Base-by-base conservation (phyloP, 2,329 filamentous ascomycete species). In the Lachnellula hyalina region DNA sequence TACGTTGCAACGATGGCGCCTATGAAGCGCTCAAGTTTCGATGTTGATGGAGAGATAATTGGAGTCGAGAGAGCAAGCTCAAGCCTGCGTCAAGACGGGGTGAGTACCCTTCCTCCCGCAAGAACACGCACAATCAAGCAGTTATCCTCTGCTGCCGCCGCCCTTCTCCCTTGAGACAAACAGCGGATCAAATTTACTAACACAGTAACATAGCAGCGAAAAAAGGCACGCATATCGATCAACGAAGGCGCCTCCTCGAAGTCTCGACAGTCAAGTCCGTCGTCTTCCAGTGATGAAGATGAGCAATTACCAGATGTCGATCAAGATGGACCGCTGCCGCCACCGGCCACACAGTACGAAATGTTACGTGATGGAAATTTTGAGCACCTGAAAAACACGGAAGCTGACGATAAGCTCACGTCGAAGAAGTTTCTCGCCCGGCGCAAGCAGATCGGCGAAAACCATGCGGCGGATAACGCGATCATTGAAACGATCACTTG, bases 401-500 rank as follows among this genome's bases (percentile, higher is more conserved):
- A 82, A 12, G 70, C 74, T 60, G 84, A 86, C 62, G 85, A 89
- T 64, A 71, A 81, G 51, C 76, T 78, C 49, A 85, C 85, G 28
- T 88, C 84, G 9, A 84, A 89, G 66, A 79, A 80, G 28, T 74
- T 89, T 23, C 49, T 69, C 52, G 67, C 77, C 75, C 65, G 70
- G 69, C 52, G 71, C 75, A 45, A 65, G 71, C 73, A 71, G 38
- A 72, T 81, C 51, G 81, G 82, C 12, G 79, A 88, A 21, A 96
- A 96, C 63, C 78, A 83, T 40, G 82, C 87, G 1, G 86, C 90
- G 0, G 87, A 95, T 40, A 86, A 89, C 63, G 92, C 90, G 1
- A 93, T 97, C 52, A 87, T 97, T 47, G 87, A 96, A 70, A 86
- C 86, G 59, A 87, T 97, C 53, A 87, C 85, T 38, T 95, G 91